Evolutionary conservation across 2,329 filamentous ascomycete species (phyloP).

Genomic region (Hirsutella rhossiliensis): DNA sequence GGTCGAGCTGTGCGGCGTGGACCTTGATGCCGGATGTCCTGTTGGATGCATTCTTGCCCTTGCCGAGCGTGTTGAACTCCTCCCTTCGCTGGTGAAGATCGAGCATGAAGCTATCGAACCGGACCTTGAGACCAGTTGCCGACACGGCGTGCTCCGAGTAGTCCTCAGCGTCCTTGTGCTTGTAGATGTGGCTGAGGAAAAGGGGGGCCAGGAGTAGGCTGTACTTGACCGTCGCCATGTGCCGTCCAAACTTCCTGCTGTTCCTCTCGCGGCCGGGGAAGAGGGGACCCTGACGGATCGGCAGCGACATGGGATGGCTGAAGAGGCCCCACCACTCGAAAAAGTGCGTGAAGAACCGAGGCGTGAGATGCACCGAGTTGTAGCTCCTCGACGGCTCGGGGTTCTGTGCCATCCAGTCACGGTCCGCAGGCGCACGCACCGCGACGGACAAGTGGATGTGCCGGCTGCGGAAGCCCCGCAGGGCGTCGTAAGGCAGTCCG

Average conservation of each 20-base stretch:
- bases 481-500: conserved; percentile 68
- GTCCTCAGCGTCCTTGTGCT: conserved; percentile 91
- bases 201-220: conserved; percentile 83
- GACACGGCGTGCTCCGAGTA: conserved; percentile 66
- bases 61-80: conserved; percentile 73
- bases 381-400: conserved; percentile 75
- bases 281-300: conserved; percentile 79
- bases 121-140: conserved; percentile 91
- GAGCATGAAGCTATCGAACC: conserved; percentile 93
- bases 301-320: conserved; percentile 85
- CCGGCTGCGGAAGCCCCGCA: conserved; percentile 88
- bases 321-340: conserved; percentile 98
- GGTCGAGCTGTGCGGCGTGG: conserved; percentile 84
- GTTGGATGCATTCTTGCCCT: conserved; percentile 62
- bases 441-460: conserved; percentile 94
- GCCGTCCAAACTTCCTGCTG: conserved; percentile 95
- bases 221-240: conserved; percentile 98
- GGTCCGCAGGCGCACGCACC: conserved; percentile 72
- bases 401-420: conserved; percentile 73
- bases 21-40: conserved; percentile 91
- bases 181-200: conserved; percentile 95
- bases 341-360: conserved; percentile 96
- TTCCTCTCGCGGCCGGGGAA: conserved; percentile 93
- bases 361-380: conserved; percentile 89
- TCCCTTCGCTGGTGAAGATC: conserved; percentile 91